phyloP scores from a whole-genome alignment of 148 eudicot species.

The Cornus kousa region DNA sequence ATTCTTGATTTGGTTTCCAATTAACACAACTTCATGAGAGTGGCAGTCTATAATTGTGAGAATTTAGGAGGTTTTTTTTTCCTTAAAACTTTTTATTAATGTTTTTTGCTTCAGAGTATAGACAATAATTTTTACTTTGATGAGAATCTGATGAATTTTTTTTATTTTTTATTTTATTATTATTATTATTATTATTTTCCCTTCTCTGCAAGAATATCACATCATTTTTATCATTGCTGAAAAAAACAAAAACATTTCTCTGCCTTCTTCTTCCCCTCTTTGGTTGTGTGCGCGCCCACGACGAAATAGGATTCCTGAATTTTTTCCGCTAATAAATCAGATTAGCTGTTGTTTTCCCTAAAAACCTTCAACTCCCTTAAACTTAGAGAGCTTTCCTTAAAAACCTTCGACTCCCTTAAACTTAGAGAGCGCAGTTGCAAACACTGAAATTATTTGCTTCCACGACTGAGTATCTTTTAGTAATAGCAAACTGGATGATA shows the following conservation, averaged over 20 bases:
- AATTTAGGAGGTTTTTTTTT: neutral
- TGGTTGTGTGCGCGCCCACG: neutral
- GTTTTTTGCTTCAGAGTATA: no score
- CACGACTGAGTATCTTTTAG: neutral
- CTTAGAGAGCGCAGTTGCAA: neutral
- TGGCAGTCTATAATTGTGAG: neutral
- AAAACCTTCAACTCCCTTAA: neutral
- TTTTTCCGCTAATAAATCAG: no score
- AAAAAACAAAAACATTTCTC: neutral
- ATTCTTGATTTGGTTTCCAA: no score
- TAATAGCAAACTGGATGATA: neutral
- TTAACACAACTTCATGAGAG: no score
- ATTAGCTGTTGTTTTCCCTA: no score
- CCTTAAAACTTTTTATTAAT: no score
- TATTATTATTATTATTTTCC: no score
- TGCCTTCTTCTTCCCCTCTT: neutral
- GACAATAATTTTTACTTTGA: neutral
- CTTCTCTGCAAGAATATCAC: neutral
- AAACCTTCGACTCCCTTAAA: neutral
- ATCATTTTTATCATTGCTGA: neutral
- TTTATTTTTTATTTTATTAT: no score
- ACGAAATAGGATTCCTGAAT: no score
- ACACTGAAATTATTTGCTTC: neutral
- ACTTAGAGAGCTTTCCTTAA: no score
- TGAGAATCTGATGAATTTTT: neutral